These are phyloP conservation scores for Botrytis hyacinthi DNA, from an alignment of 2,329 filamentous ascomycete species.

Conservation along the genomic window DNA sequence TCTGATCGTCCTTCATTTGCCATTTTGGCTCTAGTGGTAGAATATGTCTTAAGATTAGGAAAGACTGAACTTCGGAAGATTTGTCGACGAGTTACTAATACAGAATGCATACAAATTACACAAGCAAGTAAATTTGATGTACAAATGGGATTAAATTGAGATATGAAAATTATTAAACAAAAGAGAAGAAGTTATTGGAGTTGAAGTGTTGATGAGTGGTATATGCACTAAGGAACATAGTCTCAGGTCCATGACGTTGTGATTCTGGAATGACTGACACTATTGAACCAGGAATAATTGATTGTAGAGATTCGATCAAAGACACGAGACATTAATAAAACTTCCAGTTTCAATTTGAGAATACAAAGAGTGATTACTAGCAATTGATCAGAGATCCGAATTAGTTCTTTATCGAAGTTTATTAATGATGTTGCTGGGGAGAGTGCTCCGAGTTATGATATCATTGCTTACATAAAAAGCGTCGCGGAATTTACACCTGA, in stretches of 20 bases:
- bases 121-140: not conserved
- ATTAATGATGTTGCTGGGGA: not conserved
- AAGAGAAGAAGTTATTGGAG: not conserved
- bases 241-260: constrained; percentile 6
- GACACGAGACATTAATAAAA: not conserved
- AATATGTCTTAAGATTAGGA: not conserved
- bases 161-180: not conserved
- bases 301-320: not conserved
- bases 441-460: not conserved
- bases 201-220: not conserved
- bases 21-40: not conserved
- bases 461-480: not conserved
- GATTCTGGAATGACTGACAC: not conserved
- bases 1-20: not conserved
- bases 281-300: not conserved
- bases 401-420: not conserved
- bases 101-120: not conserved
- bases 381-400: not conserved
- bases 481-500: not conserved
- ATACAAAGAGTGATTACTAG: not conserved
- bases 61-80: not conserved
- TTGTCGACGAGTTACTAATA: not conserved
- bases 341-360: not conserved
- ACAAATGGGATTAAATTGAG: not conserved
- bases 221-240: not conserved